phyloP scores from a whole-genome alignment of 2,329 filamentous ascomycete genomes.

The Knoxdaviesia capensis region DNA sequence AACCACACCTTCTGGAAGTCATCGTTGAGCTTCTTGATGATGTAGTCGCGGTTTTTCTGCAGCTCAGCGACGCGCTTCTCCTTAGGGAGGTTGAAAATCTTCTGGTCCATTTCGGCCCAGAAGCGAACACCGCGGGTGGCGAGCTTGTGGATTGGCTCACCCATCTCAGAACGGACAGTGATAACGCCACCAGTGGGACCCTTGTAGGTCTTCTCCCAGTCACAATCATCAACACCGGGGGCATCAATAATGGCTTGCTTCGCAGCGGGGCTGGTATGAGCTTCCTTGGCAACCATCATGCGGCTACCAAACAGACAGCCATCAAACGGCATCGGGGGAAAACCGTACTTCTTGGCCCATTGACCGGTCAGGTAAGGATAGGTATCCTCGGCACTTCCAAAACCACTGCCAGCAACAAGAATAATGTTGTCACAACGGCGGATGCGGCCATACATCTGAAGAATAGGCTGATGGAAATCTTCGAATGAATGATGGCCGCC shows the following conservation, averaged over 20 bases:
- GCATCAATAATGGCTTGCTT: constrained; percentile 84
- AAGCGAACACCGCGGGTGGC: constrained; percentile 89
- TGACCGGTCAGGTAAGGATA: constrained; percentile 80
- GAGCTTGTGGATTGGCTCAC: constrained; percentile 96
- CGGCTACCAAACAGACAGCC: constrained; percentile 79
- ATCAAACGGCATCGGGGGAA: constrained; percentile 86
- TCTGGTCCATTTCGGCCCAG: constrained; percentile 98
- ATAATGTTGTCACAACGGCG: constrained; percentile 73
- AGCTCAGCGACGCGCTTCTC: constrained; percentile 78
- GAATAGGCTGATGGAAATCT: constrained; percentile 81
- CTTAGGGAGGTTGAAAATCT: constrained; percentile 92
- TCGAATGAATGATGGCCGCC: constrained; percentile 91
- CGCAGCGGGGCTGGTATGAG: constrained; percentile 66
- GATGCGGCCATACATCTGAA: constrained; percentile 81
- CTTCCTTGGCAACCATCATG: constrained; percentile 90
- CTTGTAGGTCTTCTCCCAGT: constrained; percentile 92
- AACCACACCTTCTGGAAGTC: constrained; percentile 98
- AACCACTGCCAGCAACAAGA: constrained; percentile 76
- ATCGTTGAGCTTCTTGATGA: constrained; percentile 88
- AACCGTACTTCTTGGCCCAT: constrained; percentile 75
- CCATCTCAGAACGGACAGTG: constrained; percentile 96
- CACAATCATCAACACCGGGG: constrained; percentile 55
- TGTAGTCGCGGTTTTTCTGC: constrained; percentile 73
- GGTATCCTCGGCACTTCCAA: constrained; percentile 75
- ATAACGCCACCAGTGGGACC: constrained; percentile 82